Conservation (phyloP, 495 filamentous ascomycete species). For the Xylaria palmicola region DNA sequence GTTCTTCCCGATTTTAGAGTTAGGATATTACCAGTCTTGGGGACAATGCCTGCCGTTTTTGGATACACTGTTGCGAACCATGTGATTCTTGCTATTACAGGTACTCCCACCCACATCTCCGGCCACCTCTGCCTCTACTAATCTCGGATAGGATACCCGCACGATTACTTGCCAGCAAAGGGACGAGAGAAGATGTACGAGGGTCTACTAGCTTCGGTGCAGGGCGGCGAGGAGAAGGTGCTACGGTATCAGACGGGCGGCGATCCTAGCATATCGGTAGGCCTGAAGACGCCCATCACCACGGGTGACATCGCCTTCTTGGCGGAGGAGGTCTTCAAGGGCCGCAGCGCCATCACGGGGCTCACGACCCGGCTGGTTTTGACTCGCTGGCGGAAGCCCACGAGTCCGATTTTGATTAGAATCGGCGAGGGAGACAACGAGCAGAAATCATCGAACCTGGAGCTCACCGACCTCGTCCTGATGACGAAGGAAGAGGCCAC, state of each 20-base stretch:
- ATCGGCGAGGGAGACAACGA: slow-evolving; percentile 60
- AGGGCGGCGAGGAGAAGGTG: slow-evolving; percentile 73
- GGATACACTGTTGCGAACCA: slow-evolving; percentile 89
- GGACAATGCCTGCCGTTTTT: slow-evolving; percentile 96
- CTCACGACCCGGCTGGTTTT: slow-evolving; percentile 74
- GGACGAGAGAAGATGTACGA: slow-evolving; percentile 88
- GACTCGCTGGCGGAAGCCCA: slow-evolving; percentile 67
- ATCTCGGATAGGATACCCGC: slow-evolving; percentile 63
- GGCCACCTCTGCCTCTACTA: background rate
- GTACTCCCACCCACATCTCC: slow-evolving; percentile 21
- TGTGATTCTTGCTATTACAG: slow-evolving; percentile 77
- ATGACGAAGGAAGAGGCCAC: slow-evolving; percentile 96
- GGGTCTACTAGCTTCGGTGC: slow-evolving; percentile 66
- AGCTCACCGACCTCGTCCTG: slow-evolving; percentile 74
- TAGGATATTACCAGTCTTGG: slow-evolving; percentile 88
- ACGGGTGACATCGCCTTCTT: slow-evolving; percentile 79
- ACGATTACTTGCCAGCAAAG: slow-evolving; percentile 80
- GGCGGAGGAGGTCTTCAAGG: slow-evolving; percentile 84
- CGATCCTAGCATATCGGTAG: slow-evolving; percentile 55
- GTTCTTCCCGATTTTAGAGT: slow-evolving; percentile 90
- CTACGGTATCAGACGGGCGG: slow-evolving; percentile 53
- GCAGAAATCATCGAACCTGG: slow-evolving; percentile 66
- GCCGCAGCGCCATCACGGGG: slow-evolving; percentile 79
- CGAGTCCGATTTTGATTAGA: slow-evolving; percentile 40
- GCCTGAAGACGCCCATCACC: slow-evolving; percentile 75